These are phyloP conservation scores for Neurospora sp. DNA, from an alignment of 2,329 filamentous ascomycete genomes.

Conservation along the genomic window DNA sequence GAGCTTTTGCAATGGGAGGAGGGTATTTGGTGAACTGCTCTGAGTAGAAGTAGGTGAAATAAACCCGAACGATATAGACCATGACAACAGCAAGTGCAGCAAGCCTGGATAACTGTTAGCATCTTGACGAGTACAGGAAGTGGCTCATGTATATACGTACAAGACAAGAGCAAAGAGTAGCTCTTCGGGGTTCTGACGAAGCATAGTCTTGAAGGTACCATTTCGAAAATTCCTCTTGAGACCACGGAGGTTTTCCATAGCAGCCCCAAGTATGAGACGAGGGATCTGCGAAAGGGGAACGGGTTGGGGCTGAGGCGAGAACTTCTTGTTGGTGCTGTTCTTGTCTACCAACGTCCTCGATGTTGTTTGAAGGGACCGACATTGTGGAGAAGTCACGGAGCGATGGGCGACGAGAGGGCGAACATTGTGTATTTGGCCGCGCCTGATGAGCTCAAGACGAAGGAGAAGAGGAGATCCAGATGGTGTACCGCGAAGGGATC, in stretches of 20 bases:
- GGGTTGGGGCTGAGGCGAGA: neutral
- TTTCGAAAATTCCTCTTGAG: conserved; percentile 28
- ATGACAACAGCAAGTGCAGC: conserved; percentile 22
- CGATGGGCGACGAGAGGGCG: neutral
- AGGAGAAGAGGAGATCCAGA: neutral
- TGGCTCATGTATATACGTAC: conserved; percentile 23
- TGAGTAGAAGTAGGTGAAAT: conserved; percentile 46
- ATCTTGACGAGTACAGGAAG: conserved; percentile 7
- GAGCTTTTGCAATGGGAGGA: conserved; percentile 60
- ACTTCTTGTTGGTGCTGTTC: neutral
- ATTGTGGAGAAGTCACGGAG: conserved; percentile 1
- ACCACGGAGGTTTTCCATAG: conserved; percentile 23
- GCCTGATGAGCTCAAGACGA: conserved; percentile 3
- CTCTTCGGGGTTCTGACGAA: conserved; percentile 33
- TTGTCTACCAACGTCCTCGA: neutral
- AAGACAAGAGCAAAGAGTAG: conserved; percentile 30
- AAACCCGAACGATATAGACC: conserved; percentile 32
- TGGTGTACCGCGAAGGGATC: neutral
- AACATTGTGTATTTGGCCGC: neutral
- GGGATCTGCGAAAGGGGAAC: conserved; percentile 13
- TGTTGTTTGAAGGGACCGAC: conserved; percentile 3
- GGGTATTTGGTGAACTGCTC: conserved; percentile 50
- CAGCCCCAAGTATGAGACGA: conserved; percentile 22
- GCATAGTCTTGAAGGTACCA: conserved; percentile 27
- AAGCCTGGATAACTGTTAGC: conserved; percentile 22